Evolutionary conservation across 257 asterid genomes (phyloP).

Genomic region (Striga asiatica): DNA sequence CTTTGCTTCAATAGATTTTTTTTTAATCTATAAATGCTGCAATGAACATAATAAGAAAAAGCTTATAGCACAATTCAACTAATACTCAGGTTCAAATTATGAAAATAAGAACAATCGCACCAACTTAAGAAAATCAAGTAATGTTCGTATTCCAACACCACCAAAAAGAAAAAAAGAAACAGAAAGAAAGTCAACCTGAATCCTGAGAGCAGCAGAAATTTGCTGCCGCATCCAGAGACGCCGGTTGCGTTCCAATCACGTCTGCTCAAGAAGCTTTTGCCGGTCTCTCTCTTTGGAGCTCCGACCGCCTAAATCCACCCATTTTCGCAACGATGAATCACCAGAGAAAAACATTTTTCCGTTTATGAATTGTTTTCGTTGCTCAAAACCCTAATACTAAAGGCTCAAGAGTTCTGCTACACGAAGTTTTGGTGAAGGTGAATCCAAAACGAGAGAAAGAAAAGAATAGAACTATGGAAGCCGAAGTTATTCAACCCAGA

Average conservation of each 20-base stretch:
- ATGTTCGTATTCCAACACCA: no score
- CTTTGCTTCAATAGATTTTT: neutral
- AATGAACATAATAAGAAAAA: constrained; percentile 2
- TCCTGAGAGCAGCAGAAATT: constrained; percentile 69
- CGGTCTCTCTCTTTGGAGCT: constrained; percentile 94
- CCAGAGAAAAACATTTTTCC: constrained; percentile 74
- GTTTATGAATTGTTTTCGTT: neutral
- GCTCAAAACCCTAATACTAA: constrained; percentile 27
- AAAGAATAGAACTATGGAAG: neutral
- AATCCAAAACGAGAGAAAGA: constrained; percentile 3
- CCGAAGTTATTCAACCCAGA: no score
- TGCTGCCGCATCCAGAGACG: constrained; percentile 68
- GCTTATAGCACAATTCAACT: neutral
- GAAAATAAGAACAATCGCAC: neutral
- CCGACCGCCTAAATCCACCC: constrained; percentile 98
- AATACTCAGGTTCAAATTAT: constrained; percentile 7
- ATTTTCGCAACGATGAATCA: constrained; percentile 73
- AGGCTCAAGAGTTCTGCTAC: constrained; percentile 8
- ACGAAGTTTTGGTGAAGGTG: constrained; percentile 16
- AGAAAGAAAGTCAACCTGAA: constrained; percentile 53
- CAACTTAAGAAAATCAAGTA: neutral
- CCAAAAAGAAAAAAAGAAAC: no score
- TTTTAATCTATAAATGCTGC: neutral
- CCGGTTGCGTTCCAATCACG: constrained; percentile 75
- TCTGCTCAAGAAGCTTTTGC: constrained; percentile 80